Evolutionary conservation across 2,329 filamentous ascomycete species (phyloP).

Genomic region (Colletotrichum gigasporum): DNA sequence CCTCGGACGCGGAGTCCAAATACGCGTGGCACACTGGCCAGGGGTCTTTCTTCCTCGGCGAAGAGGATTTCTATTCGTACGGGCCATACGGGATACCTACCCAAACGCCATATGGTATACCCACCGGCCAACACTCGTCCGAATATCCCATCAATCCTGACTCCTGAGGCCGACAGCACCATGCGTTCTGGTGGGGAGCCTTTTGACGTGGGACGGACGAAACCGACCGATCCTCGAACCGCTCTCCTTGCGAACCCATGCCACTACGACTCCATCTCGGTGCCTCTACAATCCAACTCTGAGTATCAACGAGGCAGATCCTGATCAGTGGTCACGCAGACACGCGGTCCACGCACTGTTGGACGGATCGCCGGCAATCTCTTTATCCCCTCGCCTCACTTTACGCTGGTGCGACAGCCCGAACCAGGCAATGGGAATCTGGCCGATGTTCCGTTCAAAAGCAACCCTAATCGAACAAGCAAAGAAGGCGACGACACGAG

Average conservation of each 20-base stretch:
- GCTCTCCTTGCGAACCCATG: neutral
- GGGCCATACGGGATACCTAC: neutral
- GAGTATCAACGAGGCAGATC: neutral
- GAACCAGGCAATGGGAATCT: neutral
- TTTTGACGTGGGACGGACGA: neutral
- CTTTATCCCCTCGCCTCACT: neutral
- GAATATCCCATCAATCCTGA: neutral
- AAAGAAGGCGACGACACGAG: slow-evolving; percentile 6
- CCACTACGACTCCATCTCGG: neutral
- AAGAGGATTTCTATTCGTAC: neutral
- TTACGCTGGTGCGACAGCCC: neutral
- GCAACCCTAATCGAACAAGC: neutral
- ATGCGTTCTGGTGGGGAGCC: neutral
- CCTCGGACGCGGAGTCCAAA: slow-evolving; percentile 19
- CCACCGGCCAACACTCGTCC: neutral
- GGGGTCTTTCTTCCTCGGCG: slow-evolving; percentile 2
- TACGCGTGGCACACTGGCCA: slow-evolving; percentile 14
- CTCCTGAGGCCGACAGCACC: too few relatives aligned
- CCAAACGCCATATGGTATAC: neutral
- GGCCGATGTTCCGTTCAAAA: neutral
- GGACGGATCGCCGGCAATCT: neutral
- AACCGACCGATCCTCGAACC: neutral
- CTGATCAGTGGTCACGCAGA: neutral
- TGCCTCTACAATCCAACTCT: neutral
- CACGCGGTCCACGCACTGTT: neutral